Evolutionary conservation across 2,329 filamentous ascomycete species (phyloP), one percentile per base, ranked within the genome.

Genomic region (Fusarium sp.): DNA sequence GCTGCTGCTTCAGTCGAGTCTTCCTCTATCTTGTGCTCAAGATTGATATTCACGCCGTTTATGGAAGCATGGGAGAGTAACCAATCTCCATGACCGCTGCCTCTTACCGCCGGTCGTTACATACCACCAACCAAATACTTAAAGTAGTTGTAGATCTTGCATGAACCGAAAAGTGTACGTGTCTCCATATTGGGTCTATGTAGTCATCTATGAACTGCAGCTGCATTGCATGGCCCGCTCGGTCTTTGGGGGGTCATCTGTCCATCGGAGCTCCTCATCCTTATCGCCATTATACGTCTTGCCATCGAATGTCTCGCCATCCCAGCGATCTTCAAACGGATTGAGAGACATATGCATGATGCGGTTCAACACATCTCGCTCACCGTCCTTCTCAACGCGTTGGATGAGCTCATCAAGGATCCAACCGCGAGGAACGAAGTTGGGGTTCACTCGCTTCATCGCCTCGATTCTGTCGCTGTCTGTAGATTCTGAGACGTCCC

Each of bases 401-500:
- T 92, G 89, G 73, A 99, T 98, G 19, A 99, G 81, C 81, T 99
- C 96, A 79, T 98, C 95, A 25, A 99, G 86, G 57, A 99, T 89
- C 95, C 95, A 99, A 23, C 93, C 91, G 51, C 94, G 89, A 1
- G 96, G 94, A 1, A 98, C 86, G 78, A 99, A 99, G 83, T 93
- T 97, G 5, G 96, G 96, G 79, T 99, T 99, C 27, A 95, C 92
- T 31, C 84, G 86, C 83, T 93, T 94, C 96, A 98, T 98, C 18
- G 88, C 89, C 35, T 79, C 81, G 65, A 90, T 88, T 69, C 95
- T 87, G 76, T 92, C 88, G 7, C 82, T 84, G 51, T 97, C 91
- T 21, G 80, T 77, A 4, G 79, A 83, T 5, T 79, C 78, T 1
- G 82, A 79, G 16, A 83, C 75, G 33, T 46, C 69, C 6, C 78